A percentile compares a stretch with the other conserved stretches of the same genome.
These are phyloP conservation scores for Evernia prunastri DNA, from an alignment of 495 filamentous ascomycete species.

Conservation along the genomic window DNA sequence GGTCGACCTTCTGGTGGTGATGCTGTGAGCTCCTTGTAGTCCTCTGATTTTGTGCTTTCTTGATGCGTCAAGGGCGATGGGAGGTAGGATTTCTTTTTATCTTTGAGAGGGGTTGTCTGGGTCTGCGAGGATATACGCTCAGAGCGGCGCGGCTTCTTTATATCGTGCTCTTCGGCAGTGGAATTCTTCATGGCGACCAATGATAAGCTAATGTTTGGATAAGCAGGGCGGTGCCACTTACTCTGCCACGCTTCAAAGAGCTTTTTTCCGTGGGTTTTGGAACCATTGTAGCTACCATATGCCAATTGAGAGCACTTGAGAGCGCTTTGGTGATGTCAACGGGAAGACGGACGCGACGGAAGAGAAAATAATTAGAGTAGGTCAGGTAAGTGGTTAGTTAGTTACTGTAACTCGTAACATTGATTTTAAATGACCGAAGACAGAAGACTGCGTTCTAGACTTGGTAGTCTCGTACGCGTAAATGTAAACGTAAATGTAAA, in stretches of 20 bases:
- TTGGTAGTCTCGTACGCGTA: no score
- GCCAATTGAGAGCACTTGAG: not conserved
- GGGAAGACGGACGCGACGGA: not conserved
- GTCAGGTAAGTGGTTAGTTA: no score
- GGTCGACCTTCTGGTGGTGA: slow-evolving; percentile 61
- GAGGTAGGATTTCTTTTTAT: slow-evolving; percentile 52
- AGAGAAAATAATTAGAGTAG: no score
- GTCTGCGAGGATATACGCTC: slow-evolving; percentile 49
- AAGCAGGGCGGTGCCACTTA: slow-evolving; percentile 27
- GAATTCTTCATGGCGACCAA: slow-evolving; percentile 31
- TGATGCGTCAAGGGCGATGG: slow-evolving; percentile 77
- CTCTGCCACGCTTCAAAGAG: slow-evolving; percentile 48
- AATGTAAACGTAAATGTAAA: no score
- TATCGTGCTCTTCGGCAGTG: slow-evolving; percentile 37
- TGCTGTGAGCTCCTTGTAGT: slow-evolving; percentile 63
- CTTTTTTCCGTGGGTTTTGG: slow-evolving; percentile 43
- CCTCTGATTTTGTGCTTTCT: slow-evolving; percentile 54
- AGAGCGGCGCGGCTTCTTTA: slow-evolving; percentile 49
- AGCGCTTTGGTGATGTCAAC: not conserved
- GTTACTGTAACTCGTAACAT: no score
- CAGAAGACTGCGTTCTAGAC: not conserved
- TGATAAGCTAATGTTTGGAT: slow-evolving; percentile 14
- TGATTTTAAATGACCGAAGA: no score
- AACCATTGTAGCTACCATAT: slow-evolving; percentile 34
- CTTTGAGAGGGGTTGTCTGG: slow-evolving; percentile 43